These are phyloP conservation scores for Suhomyces vadensis DNA, from an alignment of 805 yeast genomes.

Conservation along the genomic window DNA sequence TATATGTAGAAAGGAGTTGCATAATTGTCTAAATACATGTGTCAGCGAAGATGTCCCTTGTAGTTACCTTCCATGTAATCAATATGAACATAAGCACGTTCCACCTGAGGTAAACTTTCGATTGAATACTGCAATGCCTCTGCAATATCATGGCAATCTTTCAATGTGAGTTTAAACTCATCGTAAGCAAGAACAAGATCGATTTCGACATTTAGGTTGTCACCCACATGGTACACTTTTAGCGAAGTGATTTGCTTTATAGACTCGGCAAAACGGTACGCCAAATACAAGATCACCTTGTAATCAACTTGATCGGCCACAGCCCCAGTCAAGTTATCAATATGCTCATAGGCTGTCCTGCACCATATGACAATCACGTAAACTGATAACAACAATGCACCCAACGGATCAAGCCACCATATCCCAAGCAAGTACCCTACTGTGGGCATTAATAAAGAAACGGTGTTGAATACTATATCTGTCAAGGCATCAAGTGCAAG, in stretches of 20 bases:
- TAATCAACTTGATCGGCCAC: conserved; percentile 63
- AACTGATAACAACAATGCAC: conserved; percentile 63
- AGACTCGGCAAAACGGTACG: conserved; percentile 66
- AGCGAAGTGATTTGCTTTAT: conserved; percentile 64
- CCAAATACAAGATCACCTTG: conserved; percentile 65
- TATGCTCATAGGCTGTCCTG: conserved; percentile 65
- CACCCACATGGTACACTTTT: conserved; percentile 79
- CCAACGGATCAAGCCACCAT: conserved; percentile 78
- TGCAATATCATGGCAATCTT: conserved; percentile 78
- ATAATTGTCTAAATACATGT: background rate
- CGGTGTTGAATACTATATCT: conserved; percentile 70
- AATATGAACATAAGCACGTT: conserved; percentile 78
- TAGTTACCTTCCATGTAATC: conserved; percentile 56
- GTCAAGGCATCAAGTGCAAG: conserved; percentile 81
- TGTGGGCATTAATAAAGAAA: conserved; percentile 70
- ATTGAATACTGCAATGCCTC: conserved; percentile 80
- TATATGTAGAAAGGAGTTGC: background rate
- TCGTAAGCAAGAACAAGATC: conserved; percentile 56
- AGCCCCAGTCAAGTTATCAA: conserved; percentile 73
- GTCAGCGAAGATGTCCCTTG: conserved; percentile 35
- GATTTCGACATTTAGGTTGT: conserved; percentile 71
- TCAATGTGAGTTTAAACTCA: conserved; percentile 49
- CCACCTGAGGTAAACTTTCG: conserved; percentile 75
- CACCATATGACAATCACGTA: conserved; percentile 69
- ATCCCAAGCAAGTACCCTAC: conserved; percentile 50